Evolutionary conservation across 768 basidiomycete species (phyloP).

Genomic region (Lepiota subincarnata): DNA sequence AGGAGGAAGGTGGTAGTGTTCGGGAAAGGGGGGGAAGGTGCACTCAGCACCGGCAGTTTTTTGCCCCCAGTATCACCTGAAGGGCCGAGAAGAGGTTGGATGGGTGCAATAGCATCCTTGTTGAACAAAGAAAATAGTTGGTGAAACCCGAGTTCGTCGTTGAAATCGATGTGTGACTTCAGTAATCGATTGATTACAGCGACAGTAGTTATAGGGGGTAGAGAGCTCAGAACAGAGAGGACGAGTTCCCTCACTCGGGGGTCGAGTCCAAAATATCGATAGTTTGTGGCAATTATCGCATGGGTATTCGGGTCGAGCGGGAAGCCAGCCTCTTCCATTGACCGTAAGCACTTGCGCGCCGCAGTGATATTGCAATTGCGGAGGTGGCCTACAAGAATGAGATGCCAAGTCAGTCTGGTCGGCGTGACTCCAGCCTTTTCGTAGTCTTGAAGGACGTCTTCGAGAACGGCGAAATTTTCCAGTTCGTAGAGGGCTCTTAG

Average conservation of each 20-base stretch:
- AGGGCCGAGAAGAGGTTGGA: neutral
- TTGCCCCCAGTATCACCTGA: neutral
- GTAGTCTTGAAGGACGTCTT: slow-evolving; percentile 49
- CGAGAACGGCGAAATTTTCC: slow-evolving; percentile 42
- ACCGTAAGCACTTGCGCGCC: slow-evolving; percentile 48
- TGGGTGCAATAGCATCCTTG: slow-evolving; percentile 6
- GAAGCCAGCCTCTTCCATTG: slow-evolving; percentile 57
- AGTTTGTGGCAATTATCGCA: slow-evolving; percentile 51
- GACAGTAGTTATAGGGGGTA: slow-evolving; percentile 40
- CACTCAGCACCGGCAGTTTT: neutral
- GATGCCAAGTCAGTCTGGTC: slow-evolving; percentile 62
- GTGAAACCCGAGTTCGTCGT: slow-evolving; percentile 44
- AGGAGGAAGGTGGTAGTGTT: slow-evolving; percentile 60
- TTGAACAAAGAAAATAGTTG: slow-evolving; percentile 49
- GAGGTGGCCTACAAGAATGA: slow-evolving; percentile 62
- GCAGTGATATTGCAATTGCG: slow-evolving; percentile 60
- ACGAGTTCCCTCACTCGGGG: slow-evolving; percentile 48
- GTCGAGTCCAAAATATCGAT: slow-evolving; percentile 59
- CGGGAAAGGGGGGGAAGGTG: slow-evolving; percentile 27
- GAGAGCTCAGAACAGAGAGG: slow-evolving; percentile 39
- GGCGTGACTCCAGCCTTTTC: slow-evolving; percentile 39
- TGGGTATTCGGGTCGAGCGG: slow-evolving; percentile 55
- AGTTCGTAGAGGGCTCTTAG: slow-evolving; percentile 56
- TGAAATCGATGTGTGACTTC: slow-evolving; percentile 51
- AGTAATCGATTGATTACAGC: slow-evolving; percentile 67